A percentile compares a stretch with the other conserved stretches of the same genome.
Evolutionary conservation across 331 rosid species (phyloP).

Genomic region (Acacia pycnantha): DNA sequence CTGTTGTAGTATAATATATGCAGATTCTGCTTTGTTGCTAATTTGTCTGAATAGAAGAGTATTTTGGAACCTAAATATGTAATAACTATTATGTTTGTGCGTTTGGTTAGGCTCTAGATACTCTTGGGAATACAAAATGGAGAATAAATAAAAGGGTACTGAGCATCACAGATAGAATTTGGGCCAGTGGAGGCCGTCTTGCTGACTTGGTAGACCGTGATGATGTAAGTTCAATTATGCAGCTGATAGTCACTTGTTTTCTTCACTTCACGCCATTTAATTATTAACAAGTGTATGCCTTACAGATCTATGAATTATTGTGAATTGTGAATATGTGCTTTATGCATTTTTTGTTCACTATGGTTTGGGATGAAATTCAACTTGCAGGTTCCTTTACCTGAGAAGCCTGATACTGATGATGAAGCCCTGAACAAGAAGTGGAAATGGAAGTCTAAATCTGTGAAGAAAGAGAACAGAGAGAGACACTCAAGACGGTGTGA

Average conservation of each 20-base stretch:
- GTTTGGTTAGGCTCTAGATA: constrained; percentile 73
- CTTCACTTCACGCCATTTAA: background rate
- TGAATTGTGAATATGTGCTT: constrained; percentile 19
- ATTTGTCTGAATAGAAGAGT: background rate
- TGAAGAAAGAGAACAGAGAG: constrained; percentile 83
- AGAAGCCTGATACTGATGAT: constrained; percentile 85
- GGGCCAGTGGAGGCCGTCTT: constrained; percentile 86
- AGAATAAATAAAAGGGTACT: constrained; percentile 80
- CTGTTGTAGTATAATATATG: background rate
- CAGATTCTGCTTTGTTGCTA: background rate
- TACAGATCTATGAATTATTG: background rate
- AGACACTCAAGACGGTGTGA: constrained; percentile 93
- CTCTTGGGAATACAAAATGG: constrained; percentile 92
- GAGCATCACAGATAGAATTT: constrained; percentile 75
- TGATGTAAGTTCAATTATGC: constrained; percentile 66
- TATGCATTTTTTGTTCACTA: constrained; percentile 26
- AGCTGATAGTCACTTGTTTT: background rate
- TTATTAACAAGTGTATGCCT: background rate
- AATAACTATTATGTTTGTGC: background rate
- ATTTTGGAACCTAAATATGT: background rate
- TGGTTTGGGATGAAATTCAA: constrained; percentile 35
- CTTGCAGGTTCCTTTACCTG: constrained; percentile 73
- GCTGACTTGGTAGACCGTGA: constrained; percentile 85
- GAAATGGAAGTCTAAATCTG: constrained; percentile 72
- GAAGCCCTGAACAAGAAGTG: constrained; percentile 70